Conservation (phyloP, 1,284 basidiomycete species). For the Schizophyllum amplum region DNA sequence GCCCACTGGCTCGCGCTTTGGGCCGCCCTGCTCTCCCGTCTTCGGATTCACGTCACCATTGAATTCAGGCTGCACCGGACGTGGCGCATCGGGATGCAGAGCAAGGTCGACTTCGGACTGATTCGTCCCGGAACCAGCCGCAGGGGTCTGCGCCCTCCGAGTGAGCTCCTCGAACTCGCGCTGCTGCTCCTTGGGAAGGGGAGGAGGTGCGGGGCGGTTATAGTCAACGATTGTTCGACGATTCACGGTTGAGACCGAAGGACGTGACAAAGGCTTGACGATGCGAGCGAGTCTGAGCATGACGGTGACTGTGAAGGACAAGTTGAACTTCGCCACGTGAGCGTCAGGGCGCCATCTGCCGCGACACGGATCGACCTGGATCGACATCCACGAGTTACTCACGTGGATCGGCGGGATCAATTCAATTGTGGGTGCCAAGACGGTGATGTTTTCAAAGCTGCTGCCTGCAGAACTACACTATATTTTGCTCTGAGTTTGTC, state of each 20-base stretch:
- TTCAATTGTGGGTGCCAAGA: too few species aligned
- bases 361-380: too few species aligned
- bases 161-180: constrained; percentile 72
- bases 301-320: background rate
- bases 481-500: too few species aligned
- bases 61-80: constrained; percentile 53
- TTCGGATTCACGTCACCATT: constrained; percentile 65
- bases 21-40: constrained; percentile 72
- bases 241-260: constrained; percentile 9
- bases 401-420: too few species aligned
- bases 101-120: constrained; percentile 31
- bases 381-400: too few species aligned
- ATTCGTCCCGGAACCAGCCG: constrained; percentile 20
- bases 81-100: constrained; percentile 63
- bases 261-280: background rate
- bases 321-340: background rate
- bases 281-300: background rate
- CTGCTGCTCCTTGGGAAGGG: constrained; percentile 63
- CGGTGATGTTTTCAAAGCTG: too few species aligned
- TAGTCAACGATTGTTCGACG: constrained; percentile 24
- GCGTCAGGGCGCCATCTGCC: too few species aligned
- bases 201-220: constrained; percentile 55
- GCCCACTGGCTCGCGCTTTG: constrained; percentile 66
- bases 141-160: constrained; percentile 45
- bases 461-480: too few species aligned